These are phyloP conservation scores for Halenospora varia DNA, from an alignment of 495 filamentous ascomycete genomes.

Conservation along the genomic window DNA sequence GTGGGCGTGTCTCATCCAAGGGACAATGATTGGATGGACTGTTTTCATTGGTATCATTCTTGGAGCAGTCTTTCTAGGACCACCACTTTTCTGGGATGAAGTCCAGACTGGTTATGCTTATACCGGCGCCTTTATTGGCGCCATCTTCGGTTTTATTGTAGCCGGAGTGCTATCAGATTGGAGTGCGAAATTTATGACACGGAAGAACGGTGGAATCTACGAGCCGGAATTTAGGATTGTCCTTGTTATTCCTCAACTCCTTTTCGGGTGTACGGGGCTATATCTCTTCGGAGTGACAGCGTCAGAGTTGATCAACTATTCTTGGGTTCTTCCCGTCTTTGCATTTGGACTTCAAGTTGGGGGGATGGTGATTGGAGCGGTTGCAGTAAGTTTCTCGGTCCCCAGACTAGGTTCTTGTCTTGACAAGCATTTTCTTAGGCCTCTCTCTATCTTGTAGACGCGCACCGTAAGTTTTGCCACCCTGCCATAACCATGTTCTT, in stretches of 20 bases:
- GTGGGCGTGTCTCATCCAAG: constrained; percentile 90
- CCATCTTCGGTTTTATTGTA: constrained; percentile 69
- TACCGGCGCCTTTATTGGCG: constrained; percentile 80
- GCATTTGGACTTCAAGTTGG: constrained; percentile 76
- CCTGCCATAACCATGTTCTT: too few relatives aligned
- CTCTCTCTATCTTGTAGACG: constrained; percentile 84
- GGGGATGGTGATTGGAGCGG: constrained; percentile 89
- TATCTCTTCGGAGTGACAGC: constrained; percentile 77
- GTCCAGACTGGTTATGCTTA: constrained; percentile 86
- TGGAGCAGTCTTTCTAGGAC: constrained; percentile 74
- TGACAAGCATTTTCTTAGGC: constrained; percentile 31
- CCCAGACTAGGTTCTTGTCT: background rate
- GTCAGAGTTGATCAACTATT: constrained; percentile 55
- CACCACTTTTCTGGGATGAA: constrained; percentile 78
- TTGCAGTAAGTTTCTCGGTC: constrained; percentile 45
- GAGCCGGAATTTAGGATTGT: constrained; percentile 89
- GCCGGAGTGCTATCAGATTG: constrained; percentile 73
- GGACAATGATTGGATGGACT: constrained; percentile 88
- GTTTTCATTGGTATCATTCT: constrained; percentile 89
- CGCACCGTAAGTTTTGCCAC: constrained; percentile 63
- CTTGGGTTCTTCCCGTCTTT: constrained; percentile 68
- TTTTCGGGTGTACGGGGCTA: constrained; percentile 74
- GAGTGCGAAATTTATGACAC: constrained; percentile 64
- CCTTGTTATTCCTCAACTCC: constrained; percentile 73
- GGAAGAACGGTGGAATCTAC: constrained; percentile 72